Evolutionary conservation across 2,329 filamentous ascomycete genomes (phyloP).

Genomic region (Microsporum ferrugineum): DNA sequence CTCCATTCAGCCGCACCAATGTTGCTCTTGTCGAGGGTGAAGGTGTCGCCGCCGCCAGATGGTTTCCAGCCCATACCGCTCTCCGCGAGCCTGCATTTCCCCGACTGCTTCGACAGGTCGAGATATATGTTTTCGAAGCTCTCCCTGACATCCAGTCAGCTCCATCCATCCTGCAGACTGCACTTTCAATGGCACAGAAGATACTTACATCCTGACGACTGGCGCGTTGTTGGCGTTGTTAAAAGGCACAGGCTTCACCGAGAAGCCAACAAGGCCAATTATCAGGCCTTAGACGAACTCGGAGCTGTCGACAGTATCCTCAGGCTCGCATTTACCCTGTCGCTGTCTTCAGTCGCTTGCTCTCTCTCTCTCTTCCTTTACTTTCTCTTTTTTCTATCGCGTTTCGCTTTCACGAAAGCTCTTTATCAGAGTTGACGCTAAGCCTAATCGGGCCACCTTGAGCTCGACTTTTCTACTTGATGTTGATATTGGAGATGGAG

Average conservation of each 20-base stretch:
- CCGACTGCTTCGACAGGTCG: constrained; percentile 82
- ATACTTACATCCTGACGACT: background rate
- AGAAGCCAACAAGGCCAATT: background rate
- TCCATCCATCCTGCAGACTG: background rate
- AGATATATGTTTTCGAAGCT: constrained; percentile 96
- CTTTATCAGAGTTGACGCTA: constrained; percentile 11
- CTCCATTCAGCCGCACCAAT: constrained; percentile 90
- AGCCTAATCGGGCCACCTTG: background rate
- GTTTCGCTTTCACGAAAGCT: constrained; percentile 8
- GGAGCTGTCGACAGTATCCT: background rate
- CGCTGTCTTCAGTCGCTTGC: background rate
- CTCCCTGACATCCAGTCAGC: constrained; percentile 46
- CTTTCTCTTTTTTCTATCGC: background rate
- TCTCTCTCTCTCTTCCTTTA: background rate
- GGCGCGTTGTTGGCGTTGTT: too few relatives aligned
- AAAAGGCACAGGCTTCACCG: background rate
- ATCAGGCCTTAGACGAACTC: background rate
- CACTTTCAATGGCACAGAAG: background rate
- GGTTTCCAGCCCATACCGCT: constrained; percentile 95
- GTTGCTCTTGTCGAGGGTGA: constrained; percentile 79
- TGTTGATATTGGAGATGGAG: background rate
- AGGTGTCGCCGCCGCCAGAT: constrained; percentile 72
- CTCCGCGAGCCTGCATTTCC: constrained; percentile 90
- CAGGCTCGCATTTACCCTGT: background rate
- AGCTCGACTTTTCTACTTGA: background rate